Percentiles rank a stretch among this genome's conserved stretches.
Evolutionary conservation across 345 rosid genomes (phyloP).

Genomic region (Murraya koenigii): DNA sequence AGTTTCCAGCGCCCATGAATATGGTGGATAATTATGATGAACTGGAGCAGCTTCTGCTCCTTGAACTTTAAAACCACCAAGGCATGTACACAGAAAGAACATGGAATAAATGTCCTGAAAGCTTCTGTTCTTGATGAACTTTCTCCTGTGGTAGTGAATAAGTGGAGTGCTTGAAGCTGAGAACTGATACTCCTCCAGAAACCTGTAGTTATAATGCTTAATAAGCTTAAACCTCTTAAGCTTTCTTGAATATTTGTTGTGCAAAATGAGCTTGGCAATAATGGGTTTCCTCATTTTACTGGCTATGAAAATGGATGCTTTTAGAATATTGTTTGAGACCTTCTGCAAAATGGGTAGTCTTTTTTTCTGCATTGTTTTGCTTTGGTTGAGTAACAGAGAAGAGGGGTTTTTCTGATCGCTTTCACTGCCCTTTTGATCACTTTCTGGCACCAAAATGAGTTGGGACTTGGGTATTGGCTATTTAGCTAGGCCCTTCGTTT

Average conservation of each 20-base stretch:
- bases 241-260: constrained; percentile 30
- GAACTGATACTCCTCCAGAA: constrained; percentile 46
- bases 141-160: constrained; percentile 9
- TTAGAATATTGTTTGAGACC: constrained; percentile 33
- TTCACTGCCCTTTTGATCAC: no score
- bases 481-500: not conserved
- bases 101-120: constrained; percentile 12
- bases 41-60: constrained; percentile 10
- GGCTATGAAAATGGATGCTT: constrained; percentile 25
- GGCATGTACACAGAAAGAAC: constrained; percentile 40
- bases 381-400: no score
- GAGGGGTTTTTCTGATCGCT: no score
- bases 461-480: not conserved
- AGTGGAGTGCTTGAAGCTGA: constrained; percentile 46
- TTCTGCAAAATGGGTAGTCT: constrained; percentile 29
- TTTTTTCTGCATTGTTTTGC: constrained; percentile 11
- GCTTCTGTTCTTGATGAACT: not conserved
- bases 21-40: not conserved
- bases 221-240: constrained; percentile 28
- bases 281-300: constrained; percentile 38
- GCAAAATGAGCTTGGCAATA: constrained; percentile 31
- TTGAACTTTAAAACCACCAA: constrained; percentile 27
- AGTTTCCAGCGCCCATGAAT: constrained; percentile 25
- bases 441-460: not conserved
- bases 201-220: constrained; percentile 28